A percentile compares a stretch with the other conserved stretches of the same genome.
Conservation (phyloP, 768 basidiomycete genomes). For the Sarcomyxa edulis region DNA sequence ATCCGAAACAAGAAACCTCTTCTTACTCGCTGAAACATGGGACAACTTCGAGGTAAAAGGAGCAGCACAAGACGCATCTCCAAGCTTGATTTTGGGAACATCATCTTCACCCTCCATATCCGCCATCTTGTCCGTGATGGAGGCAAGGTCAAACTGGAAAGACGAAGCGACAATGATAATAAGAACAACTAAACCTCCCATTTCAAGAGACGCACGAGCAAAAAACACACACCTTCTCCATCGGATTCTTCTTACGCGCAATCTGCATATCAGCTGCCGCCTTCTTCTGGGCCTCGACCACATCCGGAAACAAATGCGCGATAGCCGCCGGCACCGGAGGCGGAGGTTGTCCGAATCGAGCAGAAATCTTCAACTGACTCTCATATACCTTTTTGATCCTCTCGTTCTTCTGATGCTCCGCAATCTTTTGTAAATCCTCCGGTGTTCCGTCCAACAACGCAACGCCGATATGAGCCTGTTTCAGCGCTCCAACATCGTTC, state of each 20-base stretch:
- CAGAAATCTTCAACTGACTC: constrained; percentile 86
- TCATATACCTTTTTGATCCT: constrained; percentile 97
- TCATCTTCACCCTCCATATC: constrained; percentile 95
- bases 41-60: constrained; percentile 98
- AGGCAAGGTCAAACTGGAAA: constrained; percentile 44
- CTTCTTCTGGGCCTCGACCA: constrained; percentile 83
- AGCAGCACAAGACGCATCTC: constrained; percentile 98
- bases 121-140: constrained; percentile 80
- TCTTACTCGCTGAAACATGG: constrained; percentile 94
- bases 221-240: constrained; percentile 69
- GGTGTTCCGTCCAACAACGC: constrained; percentile 87
- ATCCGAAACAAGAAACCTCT: background rate
- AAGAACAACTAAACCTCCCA: background rate
- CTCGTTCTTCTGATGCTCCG: constrained; percentile 86
- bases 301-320: constrained; percentile 83
- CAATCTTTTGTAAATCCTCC: constrained; percentile 90
- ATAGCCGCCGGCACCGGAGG: constrained; percentile 89
- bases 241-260: constrained; percentile 77
- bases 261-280: constrained; percentile 59
- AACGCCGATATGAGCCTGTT: constrained; percentile 96
- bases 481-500: constrained; percentile 97
- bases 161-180: background rate
- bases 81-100: constrained; percentile 96
- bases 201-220: background rate
- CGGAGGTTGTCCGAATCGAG: constrained; percentile 88